A percentile compares a stretch with the other conserved stretches of the same genome.
phyloP scores from a whole-genome alignment of 129 eudicot genomes.

The Arctium minus region DNA sequence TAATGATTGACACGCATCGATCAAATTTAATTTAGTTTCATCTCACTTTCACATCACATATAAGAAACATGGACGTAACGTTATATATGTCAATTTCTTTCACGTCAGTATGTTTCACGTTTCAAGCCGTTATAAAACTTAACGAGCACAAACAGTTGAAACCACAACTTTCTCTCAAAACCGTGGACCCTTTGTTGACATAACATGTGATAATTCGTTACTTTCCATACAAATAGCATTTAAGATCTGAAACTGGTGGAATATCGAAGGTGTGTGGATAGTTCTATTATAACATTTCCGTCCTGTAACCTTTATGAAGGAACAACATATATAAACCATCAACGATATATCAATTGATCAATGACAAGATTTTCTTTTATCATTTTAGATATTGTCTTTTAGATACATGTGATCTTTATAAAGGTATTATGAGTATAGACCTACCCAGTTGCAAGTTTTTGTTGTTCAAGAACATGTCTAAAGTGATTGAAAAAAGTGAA shows the following conservation, averaged over 20 bases:
- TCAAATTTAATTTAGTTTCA: background rate
- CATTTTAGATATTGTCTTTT: background rate
- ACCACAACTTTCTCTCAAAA: background rate
- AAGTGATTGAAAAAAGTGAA: background rate
- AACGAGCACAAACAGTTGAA: background rate
- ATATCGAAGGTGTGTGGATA: background rate
- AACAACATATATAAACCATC: background rate
- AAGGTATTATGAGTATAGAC: background rate
- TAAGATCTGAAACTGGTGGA: background rate
- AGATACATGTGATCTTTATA: background rate
- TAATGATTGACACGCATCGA: background rate
- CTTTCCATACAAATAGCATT: background rate
- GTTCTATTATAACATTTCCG: background rate
- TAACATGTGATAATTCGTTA: background rate
- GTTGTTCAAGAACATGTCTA: background rate
- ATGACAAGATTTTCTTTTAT: background rate
- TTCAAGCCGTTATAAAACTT: slow-evolving; percentile 17
- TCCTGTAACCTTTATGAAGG: background rate
- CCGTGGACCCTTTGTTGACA: background rate
- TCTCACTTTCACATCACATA: slow-evolving; percentile 10
- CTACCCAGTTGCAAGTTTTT: background rate
- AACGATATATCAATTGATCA: background rate
- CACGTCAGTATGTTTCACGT: background rate
- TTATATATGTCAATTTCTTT: background rate
- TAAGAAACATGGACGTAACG: background rate